A percentile compares a stretch with the other conserved stretches of the same genome.
Conservation (phyloP, 169 alveolate species). For the Babesia bigemina region DNA sequence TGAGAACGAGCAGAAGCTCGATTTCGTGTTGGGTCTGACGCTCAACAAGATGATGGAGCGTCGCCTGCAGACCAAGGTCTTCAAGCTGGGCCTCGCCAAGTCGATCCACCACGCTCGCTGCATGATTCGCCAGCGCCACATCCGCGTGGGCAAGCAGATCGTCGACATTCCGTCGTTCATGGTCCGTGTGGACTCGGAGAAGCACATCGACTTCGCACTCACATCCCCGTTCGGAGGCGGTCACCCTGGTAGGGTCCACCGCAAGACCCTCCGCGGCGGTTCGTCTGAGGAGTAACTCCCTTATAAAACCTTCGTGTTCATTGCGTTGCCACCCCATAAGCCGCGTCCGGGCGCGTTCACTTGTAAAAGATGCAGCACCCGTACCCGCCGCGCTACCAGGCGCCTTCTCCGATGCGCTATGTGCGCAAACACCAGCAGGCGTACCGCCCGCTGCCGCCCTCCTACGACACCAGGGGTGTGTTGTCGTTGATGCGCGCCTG, state of each 20-base stretch:
- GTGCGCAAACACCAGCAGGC: slow-evolving; percentile 21
- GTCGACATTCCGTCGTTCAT: slow-evolving; percentile 98
- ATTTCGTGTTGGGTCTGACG: slow-evolving; percentile 98
- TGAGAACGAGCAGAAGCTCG: slow-evolving; percentile 96
- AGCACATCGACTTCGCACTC: slow-evolving; percentile 94
- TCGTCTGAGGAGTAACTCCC: slow-evolving; percentile 36
- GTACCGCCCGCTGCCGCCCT: background rate
- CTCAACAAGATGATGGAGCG: slow-evolving; percentile 97
- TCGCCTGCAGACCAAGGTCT: slow-evolving; percentile 98
- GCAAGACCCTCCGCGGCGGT: slow-evolving; percentile 83
- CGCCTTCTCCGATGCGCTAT: slow-evolving; percentile 27
- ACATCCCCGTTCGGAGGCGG: slow-evolving; percentile 97
- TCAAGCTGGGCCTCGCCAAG: slow-evolving; percentile 94
- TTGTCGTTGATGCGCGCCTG: background rate
- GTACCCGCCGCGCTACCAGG: background rate
- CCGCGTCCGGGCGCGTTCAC: background rate
- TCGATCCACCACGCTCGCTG: slow-evolving; percentile 99
- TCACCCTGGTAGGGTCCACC: slow-evolving; percentile 95
- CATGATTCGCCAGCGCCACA: slow-evolving; percentile 97
- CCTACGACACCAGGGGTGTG: slow-evolving; percentile 25
- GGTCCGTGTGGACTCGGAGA: slow-evolving; percentile 99
- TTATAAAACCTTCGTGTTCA: slow-evolving; percentile 2
- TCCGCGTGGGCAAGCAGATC: slow-evolving; percentile 97
- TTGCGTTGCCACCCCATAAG: slow-evolving; percentile 16
- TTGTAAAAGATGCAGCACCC: slow-evolving; percentile 10